Conservation (phyloP, 2,329 filamentous ascomycete species). For the Colletotrichum sansevieriae region DNA sequence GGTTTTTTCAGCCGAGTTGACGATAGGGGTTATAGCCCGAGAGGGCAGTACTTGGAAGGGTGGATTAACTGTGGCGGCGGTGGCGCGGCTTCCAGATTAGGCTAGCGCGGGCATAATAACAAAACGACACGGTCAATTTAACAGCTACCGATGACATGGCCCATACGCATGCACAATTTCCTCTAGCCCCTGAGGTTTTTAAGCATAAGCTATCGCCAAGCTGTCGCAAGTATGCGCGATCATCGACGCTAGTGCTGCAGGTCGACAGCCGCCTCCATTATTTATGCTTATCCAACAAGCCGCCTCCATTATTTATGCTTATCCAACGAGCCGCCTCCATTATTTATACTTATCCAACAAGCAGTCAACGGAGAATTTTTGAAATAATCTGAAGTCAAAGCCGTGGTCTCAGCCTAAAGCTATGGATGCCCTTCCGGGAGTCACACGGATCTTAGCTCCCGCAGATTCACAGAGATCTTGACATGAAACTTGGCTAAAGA, state of each 20-base stretch:
- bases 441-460: neutral
- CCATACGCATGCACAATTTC: neutral
- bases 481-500: slow-evolving; percentile 12
- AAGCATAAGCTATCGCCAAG: slow-evolving; percentile 10
- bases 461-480: neutral
- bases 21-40: no score
- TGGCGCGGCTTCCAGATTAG: no score
- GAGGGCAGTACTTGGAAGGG: no score
- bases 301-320: neutral
- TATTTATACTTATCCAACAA: slow-evolving; percentile 1
- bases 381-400: neutral
- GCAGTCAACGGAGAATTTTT: neutral
- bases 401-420: neutral
- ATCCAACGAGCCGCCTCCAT: neutral
- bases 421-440: slow-evolving; percentile 3
- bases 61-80: no score
- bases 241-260: slow-evolving; percentile 7
- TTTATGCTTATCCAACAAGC: neutral
- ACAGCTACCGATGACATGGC: no score
- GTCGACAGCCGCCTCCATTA: neutral
- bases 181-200: neutral
- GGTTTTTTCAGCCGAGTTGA: no score
- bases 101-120: no score
- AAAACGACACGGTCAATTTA: no score
- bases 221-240: neutral